Evolutionary conservation across 2,329 filamentous ascomycete genomes (phyloP).

Genomic region (Talaromyces sp.): DNA sequence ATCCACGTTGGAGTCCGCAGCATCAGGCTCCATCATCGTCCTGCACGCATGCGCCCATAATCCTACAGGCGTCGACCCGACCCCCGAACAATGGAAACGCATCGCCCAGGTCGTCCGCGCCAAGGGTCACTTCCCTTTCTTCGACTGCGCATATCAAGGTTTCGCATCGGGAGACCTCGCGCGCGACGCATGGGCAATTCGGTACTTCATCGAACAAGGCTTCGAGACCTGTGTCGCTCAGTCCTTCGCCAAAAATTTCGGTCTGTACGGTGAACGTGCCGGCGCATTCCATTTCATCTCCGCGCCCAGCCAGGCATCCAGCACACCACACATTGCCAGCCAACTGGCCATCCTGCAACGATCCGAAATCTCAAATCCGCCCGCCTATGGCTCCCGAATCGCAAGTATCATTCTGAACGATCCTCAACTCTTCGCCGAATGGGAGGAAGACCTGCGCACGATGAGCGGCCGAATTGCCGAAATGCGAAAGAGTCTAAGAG

Average conservation of each 20-base stretch:
- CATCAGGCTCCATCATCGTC: constrained; percentile 78
- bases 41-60: constrained; percentile 97
- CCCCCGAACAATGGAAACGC: constrained; percentile 89
- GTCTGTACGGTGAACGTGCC: constrained; percentile 92
- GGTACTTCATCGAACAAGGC: constrained; percentile 90
- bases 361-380: constrained; percentile 95
- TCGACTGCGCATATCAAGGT: constrained; percentile 96
- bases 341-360: constrained; percentile 93
- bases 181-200: constrained; percentile 85
- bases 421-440: constrained; percentile 74
- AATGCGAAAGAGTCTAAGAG: constrained; percentile 77
- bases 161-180: constrained; percentile 89
- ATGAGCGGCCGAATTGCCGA: constrained; percentile 95
- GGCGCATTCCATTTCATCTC: constrained; percentile 95
- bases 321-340: constrained; percentile 66
- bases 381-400: constrained; percentile 88
- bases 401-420: constrained; percentile 83
- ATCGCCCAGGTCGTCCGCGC: constrained; percentile 72
- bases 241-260: constrained; percentile 65
- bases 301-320: constrained; percentile 61
- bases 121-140: constrained; percentile 93
- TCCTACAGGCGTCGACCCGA: constrained; percentile 94
- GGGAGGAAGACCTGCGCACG: constrained; percentile 84
- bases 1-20: constrained; percentile 64
- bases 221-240: constrained; percentile 64